Conservation (phyloP, 106 monocot genomes). For the Cymbidium sinense region DNA sequence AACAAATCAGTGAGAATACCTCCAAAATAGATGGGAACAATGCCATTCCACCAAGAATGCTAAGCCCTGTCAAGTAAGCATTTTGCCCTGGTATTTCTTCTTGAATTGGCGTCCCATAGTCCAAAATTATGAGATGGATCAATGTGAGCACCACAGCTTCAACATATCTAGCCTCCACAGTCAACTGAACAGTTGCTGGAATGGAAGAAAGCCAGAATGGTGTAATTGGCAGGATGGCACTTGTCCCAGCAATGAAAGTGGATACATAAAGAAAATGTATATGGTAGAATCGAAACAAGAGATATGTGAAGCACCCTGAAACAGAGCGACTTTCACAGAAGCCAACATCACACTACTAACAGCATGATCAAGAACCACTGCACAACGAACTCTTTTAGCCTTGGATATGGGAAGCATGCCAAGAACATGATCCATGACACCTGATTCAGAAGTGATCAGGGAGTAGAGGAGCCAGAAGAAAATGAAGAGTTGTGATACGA, state of each 20-base stretch:
- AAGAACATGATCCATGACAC: slow-evolving; percentile 36
- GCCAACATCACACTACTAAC: slow-evolving; percentile 34
- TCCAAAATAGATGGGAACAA: slow-evolving; percentile 45
- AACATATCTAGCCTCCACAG: slow-evolving; percentile 32
- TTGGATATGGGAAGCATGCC: slow-evolving; percentile 38
- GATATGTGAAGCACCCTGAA: slow-evolving; percentile 42
- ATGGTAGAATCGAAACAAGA: slow-evolving; percentile 34
- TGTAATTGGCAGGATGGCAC: slow-evolving; percentile 27
- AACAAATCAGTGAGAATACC: slow-evolving; percentile 7
- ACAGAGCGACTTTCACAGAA: slow-evolving; percentile 42
- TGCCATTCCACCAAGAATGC: slow-evolving; percentile 49
- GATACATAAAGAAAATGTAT: slow-evolving; percentile 49
- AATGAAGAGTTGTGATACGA: slow-evolving; percentile 33
- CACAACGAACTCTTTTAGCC: slow-evolving; percentile 19
- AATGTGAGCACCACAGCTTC: slow-evolving; percentile 23
- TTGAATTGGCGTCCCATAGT: slow-evolving; percentile 34
- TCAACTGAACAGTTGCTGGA: slow-evolving; percentile 33
- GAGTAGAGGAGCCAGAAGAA: slow-evolving; percentile 50
- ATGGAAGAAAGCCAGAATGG: slow-evolving; percentile 41
- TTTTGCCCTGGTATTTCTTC: slow-evolving; percentile 34
- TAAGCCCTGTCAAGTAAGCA: slow-evolving; percentile 48
- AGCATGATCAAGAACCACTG: slow-evolving; percentile 36
- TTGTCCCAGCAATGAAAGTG: slow-evolving; percentile 29
- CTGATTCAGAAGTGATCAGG: slow-evolving; percentile 42
- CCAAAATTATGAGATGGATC: slow-evolving; percentile 31